These are phyloP conservation scores for Aurantiochytrium sp. DNA, from an alignment of 108 stramenopile genomes.

Conservation along the genomic window DNA sequence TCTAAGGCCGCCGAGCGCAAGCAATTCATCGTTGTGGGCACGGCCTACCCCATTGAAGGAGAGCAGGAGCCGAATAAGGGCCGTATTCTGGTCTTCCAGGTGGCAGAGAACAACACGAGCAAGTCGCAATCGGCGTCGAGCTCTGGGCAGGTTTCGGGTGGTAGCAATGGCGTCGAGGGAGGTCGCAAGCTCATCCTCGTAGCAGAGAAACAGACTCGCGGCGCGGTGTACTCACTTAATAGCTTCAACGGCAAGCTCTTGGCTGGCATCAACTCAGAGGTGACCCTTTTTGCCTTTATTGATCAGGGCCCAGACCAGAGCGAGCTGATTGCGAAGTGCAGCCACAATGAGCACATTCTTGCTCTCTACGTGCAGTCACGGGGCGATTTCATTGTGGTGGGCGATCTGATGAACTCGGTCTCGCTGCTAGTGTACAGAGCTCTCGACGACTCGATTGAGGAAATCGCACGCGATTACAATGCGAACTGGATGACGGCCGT, in stretches of 20 bases:
- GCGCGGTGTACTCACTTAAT: slow-evolving; percentile 42
- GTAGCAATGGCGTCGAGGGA: slow-evolving; percentile 36
- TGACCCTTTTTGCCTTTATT: slow-evolving; percentile 25
- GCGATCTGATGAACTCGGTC: slow-evolving; percentile 91
- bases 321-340: slow-evolving; percentile 41
- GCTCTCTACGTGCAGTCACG: slow-evolving; percentile 72
- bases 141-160: not conserved
- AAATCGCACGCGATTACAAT: slow-evolving; percentile 87
- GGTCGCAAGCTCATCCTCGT: slow-evolving; percentile 63
- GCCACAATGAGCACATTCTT: slow-evolving; percentile 89
- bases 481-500: slow-evolving; percentile 86
- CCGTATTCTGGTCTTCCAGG: slow-evolving; percentile 70
- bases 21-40: slow-evolving; percentile 76
- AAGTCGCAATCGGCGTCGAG: slow-evolving; percentile 39
- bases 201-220: slow-evolving; percentile 40
- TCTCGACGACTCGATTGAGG: slow-evolving; percentile 68
- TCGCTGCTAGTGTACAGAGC: slow-evolving; percentile 75
- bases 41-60: slow-evolving; percentile 73
- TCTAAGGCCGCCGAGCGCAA: not conserved
- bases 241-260: slow-evolving; percentile 38
- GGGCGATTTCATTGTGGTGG: slow-evolving; percentile 80
- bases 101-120: slow-evolving; percentile 32
- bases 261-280: slow-evolving; percentile 47
- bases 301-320: slow-evolving; percentile 15
- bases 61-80: slow-evolving; percentile 87